Conservation (phyloP, 352 stramenopile genomes). For the Peronospora destructor region DNA sequence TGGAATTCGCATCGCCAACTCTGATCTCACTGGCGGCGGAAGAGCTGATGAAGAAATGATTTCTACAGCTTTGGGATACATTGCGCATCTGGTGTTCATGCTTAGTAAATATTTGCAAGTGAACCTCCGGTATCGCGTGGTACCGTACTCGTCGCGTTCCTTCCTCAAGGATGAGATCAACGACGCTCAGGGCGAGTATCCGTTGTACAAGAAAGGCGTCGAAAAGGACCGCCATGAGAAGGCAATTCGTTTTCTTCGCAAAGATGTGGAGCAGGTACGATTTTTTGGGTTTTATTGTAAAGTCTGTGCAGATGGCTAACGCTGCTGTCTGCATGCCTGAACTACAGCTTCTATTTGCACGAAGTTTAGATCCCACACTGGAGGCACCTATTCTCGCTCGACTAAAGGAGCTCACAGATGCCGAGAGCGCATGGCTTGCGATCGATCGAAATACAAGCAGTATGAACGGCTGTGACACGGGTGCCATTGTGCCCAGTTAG, state of each 20-base stretch:
- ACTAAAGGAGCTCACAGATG: slow-evolving; percentile 62
- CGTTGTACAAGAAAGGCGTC: slow-evolving; percentile 71
- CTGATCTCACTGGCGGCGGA: slow-evolving; percentile 51
- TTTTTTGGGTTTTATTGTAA: slow-evolving; percentile 1
- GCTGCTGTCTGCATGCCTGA: slow-evolving; percentile 10
- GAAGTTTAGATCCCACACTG: slow-evolving; percentile 63
- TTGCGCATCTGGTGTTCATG: slow-evolving; percentile 85
- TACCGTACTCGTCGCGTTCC: slow-evolving; percentile 73
- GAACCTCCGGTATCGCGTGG: slow-evolving; percentile 75
- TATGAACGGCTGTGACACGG: slow-evolving; percentile 17
- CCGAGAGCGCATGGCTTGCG: slow-evolving; percentile 59
- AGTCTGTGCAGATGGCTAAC: not conserved
- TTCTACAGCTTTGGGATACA: slow-evolving; percentile 79
- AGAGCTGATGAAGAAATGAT: slow-evolving; percentile 72
- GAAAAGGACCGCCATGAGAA: slow-evolving; percentile 76
- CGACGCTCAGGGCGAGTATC: slow-evolving; percentile 69
- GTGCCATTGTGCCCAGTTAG: slow-evolving; percentile 41
- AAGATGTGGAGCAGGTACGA: slow-evolving; percentile 78
- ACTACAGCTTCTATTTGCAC: slow-evolving; percentile 60
- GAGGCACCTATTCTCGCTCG: slow-evolving; percentile 53
- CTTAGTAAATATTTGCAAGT: slow-evolving; percentile 85
- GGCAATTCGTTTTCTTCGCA: slow-evolving; percentile 67
- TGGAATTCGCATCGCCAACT: slow-evolving; percentile 67
- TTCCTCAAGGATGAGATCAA: slow-evolving; percentile 86
- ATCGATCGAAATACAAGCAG: slow-evolving; percentile 44